Conservation (phyloP, 768 basidiomycete genomes). For the Sporobolomyces phaffii region DNA sequence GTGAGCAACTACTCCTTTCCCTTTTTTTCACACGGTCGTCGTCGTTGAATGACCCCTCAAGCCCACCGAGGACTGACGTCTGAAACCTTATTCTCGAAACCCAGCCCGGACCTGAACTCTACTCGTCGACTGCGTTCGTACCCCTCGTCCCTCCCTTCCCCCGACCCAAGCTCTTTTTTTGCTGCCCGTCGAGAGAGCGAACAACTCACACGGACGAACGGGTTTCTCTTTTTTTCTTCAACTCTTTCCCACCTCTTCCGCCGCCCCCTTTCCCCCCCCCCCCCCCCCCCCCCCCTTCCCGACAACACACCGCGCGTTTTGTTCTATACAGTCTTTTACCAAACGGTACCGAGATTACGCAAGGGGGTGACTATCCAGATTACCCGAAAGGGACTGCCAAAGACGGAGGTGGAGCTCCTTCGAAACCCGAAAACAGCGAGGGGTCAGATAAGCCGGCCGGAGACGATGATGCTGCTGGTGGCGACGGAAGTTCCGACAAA, state of each 20-base stretch:
- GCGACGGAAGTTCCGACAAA: too few relatives aligned
- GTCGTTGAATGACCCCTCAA: background rate
- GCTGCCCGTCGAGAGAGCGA: background rate
- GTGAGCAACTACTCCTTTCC: background rate
- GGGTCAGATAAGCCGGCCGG: background rate
- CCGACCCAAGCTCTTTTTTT: background rate
- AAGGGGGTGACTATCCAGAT: conserved; percentile 1
- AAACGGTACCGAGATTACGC: conserved; percentile 11
- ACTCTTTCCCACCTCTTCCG: too few relatives aligned
- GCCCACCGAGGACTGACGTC: too few relatives aligned
- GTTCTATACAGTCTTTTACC: conserved; percentile 8
- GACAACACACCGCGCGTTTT: too few relatives aligned
- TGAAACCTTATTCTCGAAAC: too few relatives aligned
- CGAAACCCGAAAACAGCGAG: background rate
- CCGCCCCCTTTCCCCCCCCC: too few relatives aligned
- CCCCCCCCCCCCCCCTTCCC: too few relatives aligned
- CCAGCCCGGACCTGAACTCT: background rate
- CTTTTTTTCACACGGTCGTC: background rate
- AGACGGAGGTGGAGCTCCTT: conserved; percentile 10
- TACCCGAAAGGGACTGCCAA: conserved; percentile 7
- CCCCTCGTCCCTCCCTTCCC: background rate
- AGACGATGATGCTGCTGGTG: too few relatives aligned
- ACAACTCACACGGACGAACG: too few relatives aligned
- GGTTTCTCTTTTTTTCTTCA: too few relatives aligned
- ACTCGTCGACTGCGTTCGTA: conserved; percentile 7